Conservation (phyloP, 2,329 filamentous ascomycete genomes). For the Xylariaceae sp. region DNA sequence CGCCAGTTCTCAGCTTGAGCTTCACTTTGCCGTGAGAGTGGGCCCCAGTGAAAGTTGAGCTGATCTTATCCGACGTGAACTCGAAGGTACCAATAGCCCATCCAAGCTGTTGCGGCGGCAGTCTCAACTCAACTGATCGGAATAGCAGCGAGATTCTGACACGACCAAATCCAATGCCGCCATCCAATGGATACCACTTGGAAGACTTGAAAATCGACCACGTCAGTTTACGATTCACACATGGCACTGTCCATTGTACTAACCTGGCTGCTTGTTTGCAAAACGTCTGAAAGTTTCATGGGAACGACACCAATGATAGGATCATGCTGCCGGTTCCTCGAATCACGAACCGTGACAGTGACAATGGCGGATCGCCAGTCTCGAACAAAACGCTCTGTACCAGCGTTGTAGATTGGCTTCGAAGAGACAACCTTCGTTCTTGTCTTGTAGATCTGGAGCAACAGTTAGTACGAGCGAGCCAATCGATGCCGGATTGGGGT, state of each 20-base stretch:
- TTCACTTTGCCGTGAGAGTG: conserved; percentile 59
- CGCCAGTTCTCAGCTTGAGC: conserved; percentile 74
- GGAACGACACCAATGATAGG: conserved; percentile 90
- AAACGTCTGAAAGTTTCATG: conserved; percentile 77
- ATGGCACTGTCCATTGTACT: neutral
- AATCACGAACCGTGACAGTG: conserved; percentile 82
- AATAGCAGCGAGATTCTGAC: conserved; percentile 84
- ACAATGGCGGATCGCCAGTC: conserved; percentile 87
- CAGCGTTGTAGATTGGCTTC: conserved; percentile 94
- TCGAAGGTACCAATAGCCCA: conserved; percentile 97
- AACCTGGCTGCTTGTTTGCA: conserved; percentile 75
- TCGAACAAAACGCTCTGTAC: conserved; percentile 84
- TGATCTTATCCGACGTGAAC: conserved; percentile 66
- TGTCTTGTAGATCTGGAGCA: conserved; percentile 70
- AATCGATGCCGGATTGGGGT: neutral
- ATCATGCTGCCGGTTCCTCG: conserved; percentile 84
- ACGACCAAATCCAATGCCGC: conserved; percentile 85
- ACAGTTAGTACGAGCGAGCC: neutral
- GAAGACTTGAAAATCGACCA: conserved; percentile 34
- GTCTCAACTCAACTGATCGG: conserved; percentile 75
- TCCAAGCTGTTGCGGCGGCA: conserved; percentile 79
- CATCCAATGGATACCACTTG: conserved; percentile 93
- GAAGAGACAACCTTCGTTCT: conserved; percentile 87
- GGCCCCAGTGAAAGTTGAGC: conserved; percentile 50
- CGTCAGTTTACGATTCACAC: conserved; percentile 1